Base-by-base conservation (phyloP, 2,329 filamentous ascomycete species). In the Fusarium secorum region DNA sequence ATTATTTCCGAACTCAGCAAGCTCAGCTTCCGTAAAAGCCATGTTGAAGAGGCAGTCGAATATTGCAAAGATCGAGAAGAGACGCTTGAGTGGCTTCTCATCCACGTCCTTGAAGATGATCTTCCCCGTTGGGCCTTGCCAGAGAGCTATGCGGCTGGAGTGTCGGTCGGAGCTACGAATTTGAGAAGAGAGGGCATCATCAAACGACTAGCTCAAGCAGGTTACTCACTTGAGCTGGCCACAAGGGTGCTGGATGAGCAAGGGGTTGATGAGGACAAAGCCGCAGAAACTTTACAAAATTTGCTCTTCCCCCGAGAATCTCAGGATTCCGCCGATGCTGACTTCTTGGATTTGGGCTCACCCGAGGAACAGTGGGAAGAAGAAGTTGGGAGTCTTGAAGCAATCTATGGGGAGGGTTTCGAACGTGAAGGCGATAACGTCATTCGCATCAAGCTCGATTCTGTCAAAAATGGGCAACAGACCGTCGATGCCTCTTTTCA, bases 71-170 rank as follows among this genome's bases (percentile, higher is more conserved):
- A 97, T 78, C 88, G 92, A 33, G 95, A 98, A 78, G 96, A 99
- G 81, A 91, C 94, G 20, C 86, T 99, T 5, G 95, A 98, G 79
- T 99, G 96, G 96, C 86, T 99, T 20, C 87, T 99, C 52, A 95
- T 98, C 55, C 95, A 99, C 80, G 94, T 99, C 5, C 96, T 96
- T 2, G 96, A 99, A 78, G 96, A 99, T 78, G 96, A 98, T 76
- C 83, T 98, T n/a, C 96, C 96, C 2, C 85, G 88, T 11, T 98
- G 95, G 94, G 93, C 93, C 74, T 83, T 99, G 44, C 96, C 96
- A 0, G 95, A 97, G 81, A 93, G 91, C 67, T 99, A 99, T 79
- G 90, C 93, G 15, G 95, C 95, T 32, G 96, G 96, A 26, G 91
- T 98, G 30, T 94, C 91, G 46, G 90, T 99, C 70, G 95, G 91